These are phyloP conservation scores for Pleurotus sapidus DNA, from an alignment of 768 basidiomycete genomes.

Conservation along the genomic window DNA sequence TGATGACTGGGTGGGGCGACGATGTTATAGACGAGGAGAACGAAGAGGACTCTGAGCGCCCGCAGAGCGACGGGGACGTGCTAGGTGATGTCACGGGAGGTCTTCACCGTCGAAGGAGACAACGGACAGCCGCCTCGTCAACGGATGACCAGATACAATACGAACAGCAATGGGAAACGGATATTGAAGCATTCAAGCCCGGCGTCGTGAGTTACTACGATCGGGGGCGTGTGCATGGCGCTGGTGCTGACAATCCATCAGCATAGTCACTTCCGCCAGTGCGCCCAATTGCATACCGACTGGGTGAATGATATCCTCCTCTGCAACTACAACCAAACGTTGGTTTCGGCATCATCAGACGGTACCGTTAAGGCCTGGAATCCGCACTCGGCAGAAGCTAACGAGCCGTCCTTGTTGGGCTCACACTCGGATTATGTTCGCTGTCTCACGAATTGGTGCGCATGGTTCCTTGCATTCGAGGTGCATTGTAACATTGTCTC, in stretches of 20 bases:
- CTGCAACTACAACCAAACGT: slow-evolving; percentile 90
- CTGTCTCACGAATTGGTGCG: slow-evolving; percentile 71
- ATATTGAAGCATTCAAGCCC: slow-evolving; percentile 47
- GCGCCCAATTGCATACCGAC: slow-evolving; percentile 85
- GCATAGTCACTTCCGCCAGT: slow-evolving; percentile 77
- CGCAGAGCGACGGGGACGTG: slow-evolving; percentile 70
- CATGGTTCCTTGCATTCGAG: slow-evolving; percentile 6
- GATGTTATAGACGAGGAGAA: slow-evolving; percentile 63
- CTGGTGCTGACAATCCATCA: slow-evolving; percentile 21
- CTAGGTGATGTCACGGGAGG: slow-evolving; percentile 61
- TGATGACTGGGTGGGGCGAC: slow-evolving; percentile 82
- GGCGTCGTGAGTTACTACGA: slow-evolving; percentile 39
- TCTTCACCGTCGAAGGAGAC: slow-evolving; percentile 1
- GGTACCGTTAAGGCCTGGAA: slow-evolving; percentile 93
- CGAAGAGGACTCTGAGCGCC: slow-evolving; percentile 48
- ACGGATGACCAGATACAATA: slow-evolving; percentile 45
- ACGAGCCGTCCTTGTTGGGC: slow-evolving; percentile 69
- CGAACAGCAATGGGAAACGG: slow-evolving; percentile 81
- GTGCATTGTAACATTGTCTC: neutral
- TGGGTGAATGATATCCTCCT: slow-evolving; percentile 96
- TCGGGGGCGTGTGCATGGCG: neutral
- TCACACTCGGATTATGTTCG: slow-evolving; percentile 85
- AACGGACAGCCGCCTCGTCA: slow-evolving; percentile 26
- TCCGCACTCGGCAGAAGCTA: slow-evolving; percentile 62
- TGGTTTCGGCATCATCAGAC: slow-evolving; percentile 94